Conservation (phyloP, 108 stramenopile species). For the Nitzschia sp. region DNA sequence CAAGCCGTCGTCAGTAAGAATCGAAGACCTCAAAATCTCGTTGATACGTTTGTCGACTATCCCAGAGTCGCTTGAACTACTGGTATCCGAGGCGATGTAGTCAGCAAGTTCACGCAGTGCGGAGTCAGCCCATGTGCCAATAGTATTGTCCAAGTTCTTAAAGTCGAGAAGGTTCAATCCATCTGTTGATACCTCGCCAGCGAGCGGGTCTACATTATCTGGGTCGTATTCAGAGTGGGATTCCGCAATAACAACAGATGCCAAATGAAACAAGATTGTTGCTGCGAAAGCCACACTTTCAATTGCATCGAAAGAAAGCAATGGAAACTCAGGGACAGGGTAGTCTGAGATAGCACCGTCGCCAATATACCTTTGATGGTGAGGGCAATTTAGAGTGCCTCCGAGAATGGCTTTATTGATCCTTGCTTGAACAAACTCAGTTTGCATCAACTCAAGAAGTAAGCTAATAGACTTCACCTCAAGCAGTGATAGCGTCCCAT, state of each 20-base stretch:
- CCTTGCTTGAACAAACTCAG: slow-evolving; percentile 43
- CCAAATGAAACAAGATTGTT: slow-evolving; percentile 18
- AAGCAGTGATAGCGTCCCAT: slow-evolving; percentile 38
- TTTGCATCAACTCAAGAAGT: slow-evolving; percentile 29
- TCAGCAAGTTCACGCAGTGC: slow-evolving; percentile 48
- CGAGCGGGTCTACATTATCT: slow-evolving; percentile 13
- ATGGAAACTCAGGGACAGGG: slow-evolving; percentile 8
- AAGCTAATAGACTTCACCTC: slow-evolving; percentile 42
- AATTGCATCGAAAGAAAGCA: slow-evolving; percentile 23
- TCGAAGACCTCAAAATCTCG: slow-evolving; percentile 31
- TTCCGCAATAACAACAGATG: slow-evolving; percentile 32
- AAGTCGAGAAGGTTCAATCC: slow-evolving; percentile 50
- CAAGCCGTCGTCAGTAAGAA: slow-evolving; percentile 46
- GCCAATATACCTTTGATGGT: slow-evolving; percentile 40
- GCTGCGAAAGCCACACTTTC: slow-evolving; percentile 28
- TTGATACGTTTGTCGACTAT: slow-evolving; percentile 40
- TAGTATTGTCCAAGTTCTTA: slow-evolving; percentile 33
- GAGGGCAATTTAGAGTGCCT: slow-evolving; percentile 51
- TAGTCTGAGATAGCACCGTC: slow-evolving; percentile 5
- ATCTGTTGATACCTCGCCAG: slow-evolving; percentile 23
- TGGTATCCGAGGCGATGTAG: slow-evolving; percentile 33
- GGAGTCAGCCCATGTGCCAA: slow-evolving; percentile 50
- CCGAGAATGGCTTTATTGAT: slow-evolving; percentile 46
- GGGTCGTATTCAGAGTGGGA: slow-evolving; percentile 17
- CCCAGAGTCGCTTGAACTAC: slow-evolving; percentile 27